Evolutionary conservation across 305 asterid species (phyloP).

Genomic region (Fraxinus xanthoxyloides): DNA sequence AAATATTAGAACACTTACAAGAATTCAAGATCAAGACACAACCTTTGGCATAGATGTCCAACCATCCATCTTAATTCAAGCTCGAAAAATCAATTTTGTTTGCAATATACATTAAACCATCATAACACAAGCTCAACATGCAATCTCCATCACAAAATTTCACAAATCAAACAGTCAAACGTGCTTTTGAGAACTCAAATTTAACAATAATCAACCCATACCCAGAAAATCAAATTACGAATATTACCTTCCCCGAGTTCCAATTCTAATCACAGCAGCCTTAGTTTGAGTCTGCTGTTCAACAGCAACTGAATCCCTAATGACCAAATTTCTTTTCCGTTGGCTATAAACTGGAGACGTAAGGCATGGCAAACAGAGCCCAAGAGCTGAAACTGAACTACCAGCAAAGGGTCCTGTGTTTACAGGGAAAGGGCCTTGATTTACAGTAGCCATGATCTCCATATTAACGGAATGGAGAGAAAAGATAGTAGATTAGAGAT

Average conservation of each 20-base stretch:
- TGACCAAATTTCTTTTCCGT: conserved; percentile 28
- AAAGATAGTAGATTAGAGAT: not conserved
- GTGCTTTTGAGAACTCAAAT: not conserved
- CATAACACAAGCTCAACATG: not conserved
- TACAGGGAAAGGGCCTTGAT: conserved; percentile 36
- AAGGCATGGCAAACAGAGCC: conserved; percentile 32
- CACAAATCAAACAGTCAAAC: not conserved
- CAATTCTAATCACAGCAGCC: conserved; percentile 83
- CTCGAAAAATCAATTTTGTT: not conserved
- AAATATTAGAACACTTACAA: not conserved
- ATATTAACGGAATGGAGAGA: not conserved
- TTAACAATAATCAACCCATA: not conserved
- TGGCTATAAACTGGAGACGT: conserved; percentile 32
- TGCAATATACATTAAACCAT: not conserved
- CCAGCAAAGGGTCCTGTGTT: conserved; percentile 21
- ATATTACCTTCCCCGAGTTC: conserved; percentile 87
- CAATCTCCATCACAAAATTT: not conserved
- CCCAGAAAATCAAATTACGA: conserved; percentile 13
- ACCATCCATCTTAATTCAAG: not conserved
- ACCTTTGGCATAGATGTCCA: too few species aligned
- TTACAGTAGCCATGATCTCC: conserved; percentile 34
- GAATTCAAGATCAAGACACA: not conserved
- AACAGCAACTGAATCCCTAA: conserved; percentile 62
- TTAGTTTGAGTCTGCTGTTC: conserved; percentile 55
- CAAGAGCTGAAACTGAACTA: conserved; percentile 41